Conservation (phyloP, 768 basidiomycete genomes). For the Ramaria sp. region DNA sequence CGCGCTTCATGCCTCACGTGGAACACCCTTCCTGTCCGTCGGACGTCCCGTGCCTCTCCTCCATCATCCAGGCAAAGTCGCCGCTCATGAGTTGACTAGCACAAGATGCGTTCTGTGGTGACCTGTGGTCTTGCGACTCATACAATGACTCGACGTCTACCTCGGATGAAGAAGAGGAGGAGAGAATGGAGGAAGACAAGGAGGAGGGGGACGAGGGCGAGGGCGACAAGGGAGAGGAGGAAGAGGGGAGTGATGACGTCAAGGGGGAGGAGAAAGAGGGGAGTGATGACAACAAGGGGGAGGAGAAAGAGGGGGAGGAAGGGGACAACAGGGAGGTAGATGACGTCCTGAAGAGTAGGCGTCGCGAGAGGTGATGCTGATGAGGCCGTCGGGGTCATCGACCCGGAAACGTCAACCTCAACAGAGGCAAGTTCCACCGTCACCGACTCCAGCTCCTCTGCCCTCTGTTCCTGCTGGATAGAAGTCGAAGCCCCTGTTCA, state of each 20-base stretch:
- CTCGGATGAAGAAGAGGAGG: no score
- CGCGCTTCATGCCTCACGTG: no score
- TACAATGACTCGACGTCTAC: not conserved
- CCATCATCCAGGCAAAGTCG: slow-evolving; percentile 3
- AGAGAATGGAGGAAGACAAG: not conserved
- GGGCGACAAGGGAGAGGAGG: no score
- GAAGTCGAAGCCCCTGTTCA: no score
- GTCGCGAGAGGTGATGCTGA: not conserved
- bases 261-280: no score
- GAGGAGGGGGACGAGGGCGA: not conserved
- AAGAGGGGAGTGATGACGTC: no score
- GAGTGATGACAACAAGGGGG: no score
- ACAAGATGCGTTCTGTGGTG: not conserved
- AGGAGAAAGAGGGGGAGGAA: no score
- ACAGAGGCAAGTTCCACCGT: no score
- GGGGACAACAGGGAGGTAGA: no score
- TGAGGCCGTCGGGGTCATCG: not conserved
- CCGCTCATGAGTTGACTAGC: not conserved
- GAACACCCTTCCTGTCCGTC: not conserved
- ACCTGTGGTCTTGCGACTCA: not conserved
- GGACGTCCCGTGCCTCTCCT: not conserved
- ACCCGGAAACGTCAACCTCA: not conserved
- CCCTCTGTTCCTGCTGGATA: no score
- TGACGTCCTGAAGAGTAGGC: not conserved
- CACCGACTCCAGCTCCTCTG: no score